Percentiles rank a stretch among this genome's conserved stretches.
Conservation (phyloP, 73 alveolate genomes). For the Chromera velia region DNA sequence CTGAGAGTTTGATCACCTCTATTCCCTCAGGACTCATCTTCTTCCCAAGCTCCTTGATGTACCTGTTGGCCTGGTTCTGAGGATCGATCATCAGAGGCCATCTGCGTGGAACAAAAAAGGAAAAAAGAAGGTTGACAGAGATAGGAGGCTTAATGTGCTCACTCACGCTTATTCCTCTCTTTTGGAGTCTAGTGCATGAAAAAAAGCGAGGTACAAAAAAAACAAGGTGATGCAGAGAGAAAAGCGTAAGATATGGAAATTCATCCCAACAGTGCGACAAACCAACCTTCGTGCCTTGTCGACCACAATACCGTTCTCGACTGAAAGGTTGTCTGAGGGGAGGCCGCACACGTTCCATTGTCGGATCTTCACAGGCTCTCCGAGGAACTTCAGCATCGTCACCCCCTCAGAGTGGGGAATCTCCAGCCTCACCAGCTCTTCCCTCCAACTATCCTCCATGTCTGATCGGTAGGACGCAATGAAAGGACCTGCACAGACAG, state of each 20-base stretch:
- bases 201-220: neutral
- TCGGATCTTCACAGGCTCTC: constrained; percentile 57
- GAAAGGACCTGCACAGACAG: too few species aligned
- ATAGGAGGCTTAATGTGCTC: neutral
- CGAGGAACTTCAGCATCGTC: constrained; percentile 82
- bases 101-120: constrained; percentile 54
- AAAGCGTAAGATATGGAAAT: constrained; percentile 30
- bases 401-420: constrained; percentile 73
- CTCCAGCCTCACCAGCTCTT: constrained; percentile 58
- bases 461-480: constrained; percentile 81
- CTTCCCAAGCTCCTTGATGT: constrained; percentile 94
- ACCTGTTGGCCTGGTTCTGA: constrained; percentile 91
- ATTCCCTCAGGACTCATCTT: constrained; percentile 83
- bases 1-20: constrained; percentile 71
- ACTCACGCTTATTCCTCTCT: too few species aligned
- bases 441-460: constrained; percentile 87
- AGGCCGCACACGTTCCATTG: constrained; percentile 88
- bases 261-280: neutral
- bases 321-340: constrained; percentile 90
- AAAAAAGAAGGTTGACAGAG: neutral
- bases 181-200: neutral
- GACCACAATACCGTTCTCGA: constrained; percentile 67
- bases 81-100: constrained; percentile 99
- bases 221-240: constrained; percentile 15
- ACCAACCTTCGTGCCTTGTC: constrained; percentile 16